Percentiles rank a stretch among this genome's conserved stretches.
Evolutionary conservation across 2,329 filamentous ascomycete species (phyloP).

Genomic region (Aspergillus ochraceus): DNA sequence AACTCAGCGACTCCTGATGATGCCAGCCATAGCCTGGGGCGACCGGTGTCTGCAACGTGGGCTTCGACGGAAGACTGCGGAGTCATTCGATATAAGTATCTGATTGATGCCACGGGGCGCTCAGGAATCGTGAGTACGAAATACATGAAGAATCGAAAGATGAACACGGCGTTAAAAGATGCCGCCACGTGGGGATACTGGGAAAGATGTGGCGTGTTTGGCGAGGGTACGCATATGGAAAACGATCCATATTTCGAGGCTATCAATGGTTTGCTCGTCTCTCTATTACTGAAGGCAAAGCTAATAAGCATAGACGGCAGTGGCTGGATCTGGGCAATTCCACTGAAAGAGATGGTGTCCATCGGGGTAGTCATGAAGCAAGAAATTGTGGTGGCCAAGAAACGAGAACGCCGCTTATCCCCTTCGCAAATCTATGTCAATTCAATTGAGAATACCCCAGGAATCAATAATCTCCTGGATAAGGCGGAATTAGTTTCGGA

Average conservation of each 20-base stretch:
- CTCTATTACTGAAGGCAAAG: background rate
- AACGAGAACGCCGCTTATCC: background rate
- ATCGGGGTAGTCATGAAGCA: slow-evolving; percentile 10
- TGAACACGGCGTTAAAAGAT: background rate
- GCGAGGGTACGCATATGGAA: slow-evolving; percentile 6
- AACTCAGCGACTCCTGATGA: background rate
- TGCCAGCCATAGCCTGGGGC: background rate
- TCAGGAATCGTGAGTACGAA: background rate
- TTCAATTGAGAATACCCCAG: slow-evolving; percentile 1
- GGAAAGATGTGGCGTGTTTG: slow-evolving; percentile 24
- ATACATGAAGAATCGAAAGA: background rate
- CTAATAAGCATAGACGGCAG: slow-evolving; percentile 40
- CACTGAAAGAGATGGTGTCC: slow-evolving; percentile 42
- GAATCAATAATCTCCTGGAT: slow-evolving; percentile 31
- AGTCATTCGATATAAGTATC: background rate
- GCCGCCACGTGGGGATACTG: slow-evolving; percentile 45
- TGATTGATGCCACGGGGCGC: background rate
- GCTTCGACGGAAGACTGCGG: slow-evolving; percentile 10
- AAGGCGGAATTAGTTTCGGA: slow-evolving; percentile 35
- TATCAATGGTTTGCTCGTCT: slow-evolving; percentile 6
- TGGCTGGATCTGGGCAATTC: slow-evolving; percentile 55
- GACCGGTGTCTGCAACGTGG: background rate
- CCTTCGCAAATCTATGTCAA: slow-evolving; percentile 15
- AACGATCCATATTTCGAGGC: slow-evolving; percentile 15
- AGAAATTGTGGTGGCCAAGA: slow-evolving; percentile 11